Base-by-base conservation (phyloP, 1,284 basidiomycete species). In the Melampsora americana region DNA sequence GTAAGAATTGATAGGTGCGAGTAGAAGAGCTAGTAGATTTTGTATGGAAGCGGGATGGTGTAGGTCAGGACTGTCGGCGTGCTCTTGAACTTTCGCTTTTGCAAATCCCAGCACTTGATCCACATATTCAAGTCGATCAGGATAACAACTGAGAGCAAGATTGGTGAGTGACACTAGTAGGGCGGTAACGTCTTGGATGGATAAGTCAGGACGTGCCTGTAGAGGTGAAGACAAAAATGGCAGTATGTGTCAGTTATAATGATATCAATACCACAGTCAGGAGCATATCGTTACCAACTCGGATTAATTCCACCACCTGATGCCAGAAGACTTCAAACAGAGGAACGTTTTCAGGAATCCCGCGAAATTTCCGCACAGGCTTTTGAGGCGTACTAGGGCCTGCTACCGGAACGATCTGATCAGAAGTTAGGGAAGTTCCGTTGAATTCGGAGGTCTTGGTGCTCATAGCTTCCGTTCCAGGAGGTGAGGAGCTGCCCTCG, bases 321-420 rank as follows among this genome's bases (percentile, higher is more conserved):
- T 92, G 90, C 95, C 94, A 97, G 83, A 97, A 97, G 14, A 97
- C 92, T 82, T 97, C 95, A 79, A 97, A 97, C 70, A 97, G 83
- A 80, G 90, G 90, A 44, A 95, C 93, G 79, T 95, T 87, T 83
- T 93, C 91, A 6, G 95, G 94, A 66, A 97, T 90, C 35, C 95
- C 95, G 81, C 94, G 86, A 85, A 94, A 96, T 83, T 83, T 84
- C 77, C 81, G 81, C 35, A 79, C 78, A 11, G 77, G 69, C 23
- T 79, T 79, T 44, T 61, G 66, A 42, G 39, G 69, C 26, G 61
- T 66, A 39, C 70, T 73, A 48, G 73, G 66, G 7, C 73, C 69
- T 39, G 67, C 61, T 64, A 65, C 75, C 7, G 62, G 67, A 35
- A 18, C 62, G 1, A 39, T 65, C 62, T 65, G 32, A 30, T 5